Evolutionary conservation across 805 yeast species (phyloP).

Genomic region (Wickerhamiella alocasiicola): DNA sequence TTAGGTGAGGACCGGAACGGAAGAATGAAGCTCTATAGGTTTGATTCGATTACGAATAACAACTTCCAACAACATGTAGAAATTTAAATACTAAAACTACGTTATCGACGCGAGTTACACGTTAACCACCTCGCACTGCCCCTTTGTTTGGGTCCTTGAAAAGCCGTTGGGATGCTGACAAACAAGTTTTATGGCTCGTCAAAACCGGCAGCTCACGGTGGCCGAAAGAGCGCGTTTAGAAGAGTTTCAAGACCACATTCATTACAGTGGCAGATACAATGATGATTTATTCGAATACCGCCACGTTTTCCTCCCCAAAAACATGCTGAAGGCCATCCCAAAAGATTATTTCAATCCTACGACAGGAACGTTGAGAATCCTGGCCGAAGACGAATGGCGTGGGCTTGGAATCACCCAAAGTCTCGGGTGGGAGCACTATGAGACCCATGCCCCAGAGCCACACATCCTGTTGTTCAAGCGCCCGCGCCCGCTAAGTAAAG

Average conservation of each 20-base stretch:
- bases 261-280: constrained; percentile 78
- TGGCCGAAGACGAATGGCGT: constrained; percentile 96
- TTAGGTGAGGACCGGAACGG: neutral
- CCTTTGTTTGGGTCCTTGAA: too few species aligned
- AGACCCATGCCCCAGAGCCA: constrained; percentile 97
- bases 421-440: constrained; percentile 96
- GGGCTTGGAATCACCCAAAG: constrained; percentile 96
- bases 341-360: constrained; percentile 87
- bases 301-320: constrained; percentile 94
- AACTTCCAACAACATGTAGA: too few species aligned
- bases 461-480: constrained; percentile 77
- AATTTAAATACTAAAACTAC: neutral
- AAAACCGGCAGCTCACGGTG: constrained; percentile 58
- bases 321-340: constrained; percentile 88
- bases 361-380: constrained; percentile 82
- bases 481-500: constrained; percentile 14
- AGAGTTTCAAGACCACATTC: constrained; percentile 88
- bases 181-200: constrained; percentile 10
- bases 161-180: too few species aligned
- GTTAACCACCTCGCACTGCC: too few species aligned
- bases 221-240: constrained; percentile 74
- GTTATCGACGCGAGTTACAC: neutral
- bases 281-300: constrained; percentile 90
- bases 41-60: too few species aligned
- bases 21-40: too few species aligned